Conservation (phyloP, 177 flowering plant species). For the Tripterygium wilfordii region DNA sequence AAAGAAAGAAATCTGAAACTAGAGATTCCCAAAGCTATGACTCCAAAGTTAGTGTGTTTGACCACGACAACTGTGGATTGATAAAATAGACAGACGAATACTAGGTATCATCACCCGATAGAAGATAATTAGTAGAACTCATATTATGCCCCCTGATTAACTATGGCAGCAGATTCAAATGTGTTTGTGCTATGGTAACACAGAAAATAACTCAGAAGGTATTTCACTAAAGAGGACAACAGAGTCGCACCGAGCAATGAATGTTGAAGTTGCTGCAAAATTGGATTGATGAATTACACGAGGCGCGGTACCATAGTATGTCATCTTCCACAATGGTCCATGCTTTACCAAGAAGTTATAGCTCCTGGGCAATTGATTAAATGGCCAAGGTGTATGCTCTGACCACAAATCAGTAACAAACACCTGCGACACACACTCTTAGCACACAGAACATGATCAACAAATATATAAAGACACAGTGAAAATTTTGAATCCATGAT, state of each 20-base stretch:
- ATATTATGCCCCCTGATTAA: too few species aligned
- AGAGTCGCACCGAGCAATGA: conserved; percentile 76
- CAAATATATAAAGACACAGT: not conserved
- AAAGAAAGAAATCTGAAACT: too few species aligned
- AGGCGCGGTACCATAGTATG: conserved; percentile 84
- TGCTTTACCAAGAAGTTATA: too few species aligned
- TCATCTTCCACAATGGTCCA: conserved; percentile 90
- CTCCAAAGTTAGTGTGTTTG: too few species aligned
- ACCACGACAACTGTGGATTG: too few species aligned
- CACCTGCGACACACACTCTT: conserved; percentile 74
- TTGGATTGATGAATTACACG: conserved; percentile 84
- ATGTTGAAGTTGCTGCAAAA: conserved; percentile 92
- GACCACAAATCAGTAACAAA: conserved; percentile 96
- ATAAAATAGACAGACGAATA: too few species aligned
- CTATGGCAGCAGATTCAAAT: too few species aligned
- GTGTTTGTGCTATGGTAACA: not conserved
- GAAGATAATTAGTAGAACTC: too few species aligned
- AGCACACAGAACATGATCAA: conserved; percentile 30
- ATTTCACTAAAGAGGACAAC: not conserved
- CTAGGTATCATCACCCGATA: too few species aligned
- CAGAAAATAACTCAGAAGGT: not conserved
- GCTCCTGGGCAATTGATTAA: conserved; percentile 93
- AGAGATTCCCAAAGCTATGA: too few species aligned
- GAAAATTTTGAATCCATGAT: too few species aligned
- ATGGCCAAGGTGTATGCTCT: conserved; percentile 99